Base-by-base conservation (phyloP, 805 yeast species). In the Torulaspora quercuum region DNA sequence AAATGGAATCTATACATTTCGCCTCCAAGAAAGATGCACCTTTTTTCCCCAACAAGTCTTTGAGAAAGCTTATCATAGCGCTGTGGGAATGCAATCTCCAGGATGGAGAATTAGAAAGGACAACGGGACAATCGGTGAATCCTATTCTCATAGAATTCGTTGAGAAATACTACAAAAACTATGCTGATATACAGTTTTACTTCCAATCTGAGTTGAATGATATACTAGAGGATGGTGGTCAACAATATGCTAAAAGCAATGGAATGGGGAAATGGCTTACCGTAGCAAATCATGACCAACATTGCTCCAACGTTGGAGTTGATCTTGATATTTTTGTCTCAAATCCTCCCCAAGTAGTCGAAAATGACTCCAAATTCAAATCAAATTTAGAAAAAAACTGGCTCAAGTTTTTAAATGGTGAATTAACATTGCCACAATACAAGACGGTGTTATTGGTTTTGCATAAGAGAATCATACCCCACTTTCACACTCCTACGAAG, bases 391-490 rank as follows among this genome's bases (percentile, higher is more conserved):
- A 89, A 55, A 75, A 73, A 41, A 72, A 78, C 17, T 80, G 94
- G 78, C 57, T 84, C 8, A 53, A 66, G 11, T 58, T 77, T 4
- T 66, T 92, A 47, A 65, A 70, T 31, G 68, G 72, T 13, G 70
- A 75, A 3, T 56, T 76, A 8, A 58, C 71, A 1, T 41, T 55
- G 2, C 61, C 56, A 2, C 95, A 86, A 56, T 81, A 82, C 59
- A 86, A 85, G 58, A 66, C 80, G 2, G 69, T 81, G 4, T 65
- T 90, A 39, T 63, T 76, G 4, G 71, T 88, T 2, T 57, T 92
- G 49, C 97, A 92, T 60, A 87, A 86, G 56, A 68, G 94, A 44
- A 72, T 92, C 26, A 80, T 90, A 23, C 96, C 97, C 24, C 75
- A 72, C 53, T 74, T 87, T 71, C 71, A 75, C 29, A 80, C 78